Conservation (phyloP, 257 asterid genomes). For the Plantago major region DNA sequence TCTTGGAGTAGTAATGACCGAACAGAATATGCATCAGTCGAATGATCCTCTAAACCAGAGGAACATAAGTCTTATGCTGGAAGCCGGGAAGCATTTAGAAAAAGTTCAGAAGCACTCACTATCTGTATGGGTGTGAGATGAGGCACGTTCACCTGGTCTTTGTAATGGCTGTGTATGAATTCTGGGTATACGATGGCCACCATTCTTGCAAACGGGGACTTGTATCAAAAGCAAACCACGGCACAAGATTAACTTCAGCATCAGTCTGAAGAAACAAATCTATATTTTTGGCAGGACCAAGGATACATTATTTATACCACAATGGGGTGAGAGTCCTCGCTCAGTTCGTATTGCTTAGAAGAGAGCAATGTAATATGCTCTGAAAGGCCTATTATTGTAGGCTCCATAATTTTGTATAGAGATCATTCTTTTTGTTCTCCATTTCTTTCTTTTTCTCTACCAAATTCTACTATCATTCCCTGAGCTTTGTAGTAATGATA, state of each 20-base stretch:
- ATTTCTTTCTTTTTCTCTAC: no score
- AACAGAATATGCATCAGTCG: conserved; percentile 12
- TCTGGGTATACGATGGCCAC: conserved; percentile 18
- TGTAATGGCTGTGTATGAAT: conserved; percentile 11
- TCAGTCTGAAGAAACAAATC: conserved; percentile 32
- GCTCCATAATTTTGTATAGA: no score
- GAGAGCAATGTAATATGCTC: conserved; percentile 18
- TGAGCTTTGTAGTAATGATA: no score
- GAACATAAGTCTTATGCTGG: not conserved
- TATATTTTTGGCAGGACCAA: conserved; percentile 30
- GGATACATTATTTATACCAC: conserved; percentile 33
- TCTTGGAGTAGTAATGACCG: conserved; percentile 57
- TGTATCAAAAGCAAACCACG: conserved; percentile 23
- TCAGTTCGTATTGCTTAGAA: conserved; percentile 15
- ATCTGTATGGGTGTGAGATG: conserved; percentile 16
- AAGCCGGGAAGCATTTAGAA: conserved; percentile 1
- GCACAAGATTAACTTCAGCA: conserved; percentile 35
- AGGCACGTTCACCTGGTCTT: no score
- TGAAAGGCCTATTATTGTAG: no score
- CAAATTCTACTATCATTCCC: no score
- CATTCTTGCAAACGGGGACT: conserved; percentile 22
- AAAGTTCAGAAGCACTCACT: conserved; percentile 14
- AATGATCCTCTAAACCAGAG: not conserved
- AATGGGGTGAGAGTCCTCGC: conserved; percentile 14
- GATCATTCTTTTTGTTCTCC: no score